Conservation (phyloP, 345 rosid species). For the Pseudoturritis turrita region DNA sequence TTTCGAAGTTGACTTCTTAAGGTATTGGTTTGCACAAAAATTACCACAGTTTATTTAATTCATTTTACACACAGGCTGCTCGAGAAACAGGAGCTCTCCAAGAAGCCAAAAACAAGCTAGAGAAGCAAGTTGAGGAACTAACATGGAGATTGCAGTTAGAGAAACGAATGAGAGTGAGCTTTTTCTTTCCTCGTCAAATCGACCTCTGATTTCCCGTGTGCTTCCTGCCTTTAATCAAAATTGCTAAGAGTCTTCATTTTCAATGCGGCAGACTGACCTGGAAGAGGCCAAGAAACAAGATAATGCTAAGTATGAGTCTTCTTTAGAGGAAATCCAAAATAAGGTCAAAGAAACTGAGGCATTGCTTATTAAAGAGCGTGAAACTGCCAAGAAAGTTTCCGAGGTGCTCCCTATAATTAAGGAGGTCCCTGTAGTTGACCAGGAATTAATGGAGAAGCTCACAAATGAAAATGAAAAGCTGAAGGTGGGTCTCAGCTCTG, state of each 20-base stretch:
- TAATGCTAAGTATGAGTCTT: constrained; percentile 70
- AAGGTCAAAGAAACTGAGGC: constrained; percentile 86
- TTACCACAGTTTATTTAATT: constrained; percentile 2
- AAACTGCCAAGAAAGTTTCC: constrained; percentile 61
- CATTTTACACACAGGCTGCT: constrained; percentile 62
- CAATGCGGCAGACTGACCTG: constrained; percentile 62
- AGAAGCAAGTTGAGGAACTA: constrained; percentile 97
- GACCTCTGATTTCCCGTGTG: background rate
- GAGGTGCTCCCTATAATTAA: constrained; percentile 73
- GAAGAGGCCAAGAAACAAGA: constrained; percentile 97
- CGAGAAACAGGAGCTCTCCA: constrained; percentile 99
- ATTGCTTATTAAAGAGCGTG: constrained; percentile 64
- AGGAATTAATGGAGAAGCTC: constrained; percentile 68
- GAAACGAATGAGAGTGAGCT: constrained; percentile 87
- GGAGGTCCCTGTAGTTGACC: constrained; percentile 84
- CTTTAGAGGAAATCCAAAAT: constrained; percentile 75
- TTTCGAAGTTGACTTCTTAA: constrained; percentile 1
- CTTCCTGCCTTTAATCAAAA: background rate
- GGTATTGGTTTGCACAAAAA: background rate
- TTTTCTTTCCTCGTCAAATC: background rate
- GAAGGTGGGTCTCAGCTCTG: constrained; percentile 50
- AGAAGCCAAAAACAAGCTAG: constrained; percentile 96
- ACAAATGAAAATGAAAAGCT: constrained; percentile 83
- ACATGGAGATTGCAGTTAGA: constrained; percentile 98
- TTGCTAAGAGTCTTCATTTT: constrained; percentile 10